Conservation (phyloP, 2,329 filamentous ascomycete genomes). For the Leptographium wingfieldii region DNA sequence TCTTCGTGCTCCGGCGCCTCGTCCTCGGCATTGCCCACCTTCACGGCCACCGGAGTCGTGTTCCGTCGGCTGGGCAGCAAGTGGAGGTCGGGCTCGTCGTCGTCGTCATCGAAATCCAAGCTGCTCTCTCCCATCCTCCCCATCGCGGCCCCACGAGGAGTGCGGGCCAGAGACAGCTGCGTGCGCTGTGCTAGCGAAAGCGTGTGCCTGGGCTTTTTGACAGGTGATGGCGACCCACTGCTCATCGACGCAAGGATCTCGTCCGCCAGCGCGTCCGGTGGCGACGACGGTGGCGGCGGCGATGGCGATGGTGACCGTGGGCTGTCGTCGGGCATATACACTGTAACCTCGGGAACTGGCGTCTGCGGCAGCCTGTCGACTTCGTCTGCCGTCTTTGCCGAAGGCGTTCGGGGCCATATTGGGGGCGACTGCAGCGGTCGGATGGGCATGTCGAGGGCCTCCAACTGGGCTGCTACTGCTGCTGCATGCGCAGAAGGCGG, state of each 20-base stretch:
- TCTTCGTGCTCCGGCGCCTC: slow-evolving; percentile 22
- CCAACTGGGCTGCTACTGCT: background rate
- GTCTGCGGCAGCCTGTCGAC: background rate
- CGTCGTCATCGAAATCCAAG: slow-evolving; percentile 7
- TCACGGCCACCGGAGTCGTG: slow-evolving; percentile 16
- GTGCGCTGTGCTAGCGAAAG: slow-evolving; percentile 67
- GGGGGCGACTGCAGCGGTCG: slow-evolving; percentile 3
- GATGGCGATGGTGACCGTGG: background rate
- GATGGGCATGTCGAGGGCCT: background rate
- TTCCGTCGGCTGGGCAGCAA: slow-evolving; percentile 5
- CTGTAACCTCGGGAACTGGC: background rate
- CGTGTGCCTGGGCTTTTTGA: slow-evolving; percentile 44
- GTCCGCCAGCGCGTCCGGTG: slow-evolving; percentile 40
- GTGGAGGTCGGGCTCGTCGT: slow-evolving; percentile 6
- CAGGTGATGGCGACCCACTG: slow-evolving; percentile 43
- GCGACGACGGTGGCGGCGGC: slow-evolving; percentile 9
- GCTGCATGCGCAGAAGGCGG: background rate
- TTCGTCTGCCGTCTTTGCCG: background rate
- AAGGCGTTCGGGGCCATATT: background rate
- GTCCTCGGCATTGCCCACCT: background rate
- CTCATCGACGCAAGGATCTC: slow-evolving; percentile 43
- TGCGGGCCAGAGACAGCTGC: slow-evolving; percentile 62
- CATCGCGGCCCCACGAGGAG: slow-evolving; percentile 24
- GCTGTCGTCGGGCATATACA: background rate
- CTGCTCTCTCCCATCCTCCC: background rate